These are phyloP conservation scores for Eucalyptus curtisii DNA, from an alignment of 345 rosid genomes.

Conservation along the genomic window DNA sequence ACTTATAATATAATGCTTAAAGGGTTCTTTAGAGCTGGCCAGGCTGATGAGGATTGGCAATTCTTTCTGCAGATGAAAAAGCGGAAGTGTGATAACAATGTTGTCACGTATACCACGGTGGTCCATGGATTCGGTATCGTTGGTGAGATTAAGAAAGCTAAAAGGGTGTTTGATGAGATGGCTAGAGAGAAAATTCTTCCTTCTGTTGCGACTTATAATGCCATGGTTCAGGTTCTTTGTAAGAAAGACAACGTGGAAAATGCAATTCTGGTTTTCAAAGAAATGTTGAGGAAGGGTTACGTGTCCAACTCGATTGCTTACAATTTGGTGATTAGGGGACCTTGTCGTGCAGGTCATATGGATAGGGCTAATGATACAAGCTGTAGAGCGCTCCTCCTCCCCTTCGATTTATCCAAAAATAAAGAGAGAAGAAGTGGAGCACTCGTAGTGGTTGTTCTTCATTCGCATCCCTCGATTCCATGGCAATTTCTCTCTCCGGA, in stretches of 20 bases:
- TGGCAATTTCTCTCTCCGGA: slow-evolving; percentile 40
- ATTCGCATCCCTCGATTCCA: not conserved
- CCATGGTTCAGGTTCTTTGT: slow-evolving; percentile 77
- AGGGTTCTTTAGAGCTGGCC: too few species aligned
- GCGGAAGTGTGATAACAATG: too few species aligned
- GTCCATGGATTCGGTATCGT: slow-evolving; percentile 74
- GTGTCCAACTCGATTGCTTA: slow-evolving; percentile 54
- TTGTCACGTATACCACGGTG: too few species aligned
- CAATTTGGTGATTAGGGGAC: too few species aligned
- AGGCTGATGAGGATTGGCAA: too few species aligned
- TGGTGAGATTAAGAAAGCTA: slow-evolving; percentile 58
- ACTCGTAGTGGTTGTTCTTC: not conserved
- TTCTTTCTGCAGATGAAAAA: too few species aligned
- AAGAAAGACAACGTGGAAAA: slow-evolving; percentile 80
- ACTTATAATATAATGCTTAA: too few species aligned
- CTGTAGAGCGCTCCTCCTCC: too few species aligned
- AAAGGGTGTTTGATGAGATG: slow-evolving; percentile 67
- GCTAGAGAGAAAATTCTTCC: slow-evolving; percentile 63
- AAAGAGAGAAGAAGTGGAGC: not conserved
- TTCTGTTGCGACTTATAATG: slow-evolving; percentile 78
- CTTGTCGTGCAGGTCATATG: too few species aligned
- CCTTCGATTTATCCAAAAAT: too few species aligned
- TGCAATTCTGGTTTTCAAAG: slow-evolving; percentile 57
- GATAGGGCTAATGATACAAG: too few species aligned
- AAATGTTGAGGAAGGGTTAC: slow-evolving; percentile 70